Conservation (phyloP, 768 basidiomycete species). For the Hypholoma sublateritium region DNA sequence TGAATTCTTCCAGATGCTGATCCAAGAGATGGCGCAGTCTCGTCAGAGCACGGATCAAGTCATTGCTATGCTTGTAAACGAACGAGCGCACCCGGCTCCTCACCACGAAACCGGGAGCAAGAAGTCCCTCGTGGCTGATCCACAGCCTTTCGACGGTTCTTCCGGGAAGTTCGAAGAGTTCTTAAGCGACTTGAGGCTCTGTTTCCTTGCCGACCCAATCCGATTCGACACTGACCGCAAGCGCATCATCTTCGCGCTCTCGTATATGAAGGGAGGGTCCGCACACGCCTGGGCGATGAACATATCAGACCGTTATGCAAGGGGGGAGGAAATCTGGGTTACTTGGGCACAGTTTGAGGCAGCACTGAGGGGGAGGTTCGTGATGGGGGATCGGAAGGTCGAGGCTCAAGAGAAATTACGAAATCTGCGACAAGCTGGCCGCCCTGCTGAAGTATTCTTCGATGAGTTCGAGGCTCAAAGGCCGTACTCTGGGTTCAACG, state of each 20-base stretch:
- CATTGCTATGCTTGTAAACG: background rate
- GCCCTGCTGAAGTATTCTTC: constrained; percentile 1
- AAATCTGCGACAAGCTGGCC: background rate
- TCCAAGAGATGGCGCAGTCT: background rate
- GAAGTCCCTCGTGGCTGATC: background rate
- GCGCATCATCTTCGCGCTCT: too few species aligned
- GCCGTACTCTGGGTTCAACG: constrained; percentile 2
- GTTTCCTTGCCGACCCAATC: too few species aligned
- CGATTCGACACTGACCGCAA: too few species aligned
- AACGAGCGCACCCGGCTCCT: background rate
- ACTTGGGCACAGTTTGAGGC: constrained; percentile 2
- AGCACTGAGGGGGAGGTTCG: background rate
- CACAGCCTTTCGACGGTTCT: background rate
- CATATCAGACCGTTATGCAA: background rate
- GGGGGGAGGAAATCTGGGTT: background rate
- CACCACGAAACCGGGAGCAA: background rate
- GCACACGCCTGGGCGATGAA: background rate
- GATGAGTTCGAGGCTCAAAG: constrained; percentile 2
- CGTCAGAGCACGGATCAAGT: background rate
- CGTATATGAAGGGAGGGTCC: background rate
- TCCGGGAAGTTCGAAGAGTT: background rate
- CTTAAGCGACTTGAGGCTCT: too few species aligned
- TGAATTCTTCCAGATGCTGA: too few species aligned
- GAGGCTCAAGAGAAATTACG: constrained; percentile 2
- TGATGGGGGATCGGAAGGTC: background rate